Evolutionary conservation across 768 basidiomycete genomes (phyloP), one percentile per base, ranked within the genome.

Genomic region (Royoungia palumana): DNA sequence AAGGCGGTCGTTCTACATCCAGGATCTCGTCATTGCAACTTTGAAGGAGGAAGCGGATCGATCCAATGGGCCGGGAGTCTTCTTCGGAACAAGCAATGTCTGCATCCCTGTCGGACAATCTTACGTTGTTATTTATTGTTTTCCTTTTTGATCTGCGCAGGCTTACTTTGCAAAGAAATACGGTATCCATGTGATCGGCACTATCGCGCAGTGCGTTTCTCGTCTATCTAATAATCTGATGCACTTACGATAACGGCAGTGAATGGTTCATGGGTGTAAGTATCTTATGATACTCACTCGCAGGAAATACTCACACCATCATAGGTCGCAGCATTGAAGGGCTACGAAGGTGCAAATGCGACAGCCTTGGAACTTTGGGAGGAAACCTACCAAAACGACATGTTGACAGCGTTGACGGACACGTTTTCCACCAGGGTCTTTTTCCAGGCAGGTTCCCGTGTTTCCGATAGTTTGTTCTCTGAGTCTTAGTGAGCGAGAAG

Each of bases 181-280:
- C 59, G 73, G 71, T 20, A 49, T 92, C 20, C 64, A 63, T 17
- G 83, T 85, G 0, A 74, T 89, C 24, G 94, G 94, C 8, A 92
- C 90, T 2, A 89, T 93, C 44, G 89, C 88, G 11, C 90, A 92
- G 89, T 92, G 67, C 58, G 85, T 75, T 20, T 6, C 44, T 47
- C 41, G n/a, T 39, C 39, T 54, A 34, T 17, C 38, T 6, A 19
- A 12, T 41, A 20, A 47, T 35, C 16, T 9, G 17, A 21, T 40
- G 40, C 25, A 24, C 49, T 58, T n/a, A 54, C 44, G 44, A 30
- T 6, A 41, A 46, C 19, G 42, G 16, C 50, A 88, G 89, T 63
- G 90, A 93, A 70, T 93, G 90, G 90, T 89, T 87, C 61, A 93
- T 93, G 90, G 90, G 82, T 46, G 89, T 87, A 69, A 67, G 78